These are phyloP conservation scores for Aspergillus pseudoviridinutans DNA, from an alignment of 2,329 filamentous ascomycete species.

Conservation along the genomic window DNA sequence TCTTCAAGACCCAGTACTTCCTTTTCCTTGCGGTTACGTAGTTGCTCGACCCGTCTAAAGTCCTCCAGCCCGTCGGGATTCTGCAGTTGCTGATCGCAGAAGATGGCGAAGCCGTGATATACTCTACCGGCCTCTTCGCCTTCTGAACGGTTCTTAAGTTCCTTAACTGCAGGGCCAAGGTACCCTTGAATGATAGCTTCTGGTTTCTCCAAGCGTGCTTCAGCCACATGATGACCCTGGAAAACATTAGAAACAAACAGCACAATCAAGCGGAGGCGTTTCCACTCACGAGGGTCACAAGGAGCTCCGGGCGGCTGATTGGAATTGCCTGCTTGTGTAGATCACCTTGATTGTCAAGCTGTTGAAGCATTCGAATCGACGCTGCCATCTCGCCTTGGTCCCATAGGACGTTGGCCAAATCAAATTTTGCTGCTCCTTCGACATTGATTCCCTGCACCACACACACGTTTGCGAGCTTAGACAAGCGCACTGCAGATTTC, in stretches of 20 bases:
- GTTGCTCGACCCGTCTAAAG: constrained; percentile 70
- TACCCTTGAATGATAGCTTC: constrained; percentile 86
- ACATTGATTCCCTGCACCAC: constrained; percentile 68
- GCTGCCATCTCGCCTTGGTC: constrained; percentile 85
- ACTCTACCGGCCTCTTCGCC: constrained; percentile 78
- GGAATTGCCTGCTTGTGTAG: constrained; percentile 66
- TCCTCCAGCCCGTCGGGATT: constrained; percentile 83
- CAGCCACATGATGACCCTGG: constrained; percentile 77
- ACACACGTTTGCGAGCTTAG: constrained; percentile 68
- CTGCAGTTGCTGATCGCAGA: constrained; percentile 91
- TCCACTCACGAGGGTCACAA: constrained; percentile 68
- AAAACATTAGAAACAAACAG: constrained; percentile 3
- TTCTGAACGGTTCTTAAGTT: constrained; percentile 65
- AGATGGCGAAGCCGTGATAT: constrained; percentile 90
- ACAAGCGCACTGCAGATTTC: constrained; percentile 79
- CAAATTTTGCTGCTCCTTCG: constrained; percentile 71
- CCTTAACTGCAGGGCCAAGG: constrained; percentile 75
- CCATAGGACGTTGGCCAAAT: constrained; percentile 88
- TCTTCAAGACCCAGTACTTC: constrained; percentile 72
- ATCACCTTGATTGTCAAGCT: constrained; percentile 59
- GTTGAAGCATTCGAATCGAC: constrained; percentile 83
- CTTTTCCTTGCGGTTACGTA: constrained; percentile 74
- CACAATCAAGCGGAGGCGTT: background rate
- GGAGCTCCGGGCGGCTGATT: constrained; percentile 70
- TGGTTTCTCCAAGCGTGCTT: constrained; percentile 85